Percentiles rank a stretch among this genome's conserved stretches.
These are phyloP conservation scores for Paragyromitra xinjiangensis DNA, from an alignment of 495 filamentous ascomycete genomes.

Conservation along the genomic window DNA sequence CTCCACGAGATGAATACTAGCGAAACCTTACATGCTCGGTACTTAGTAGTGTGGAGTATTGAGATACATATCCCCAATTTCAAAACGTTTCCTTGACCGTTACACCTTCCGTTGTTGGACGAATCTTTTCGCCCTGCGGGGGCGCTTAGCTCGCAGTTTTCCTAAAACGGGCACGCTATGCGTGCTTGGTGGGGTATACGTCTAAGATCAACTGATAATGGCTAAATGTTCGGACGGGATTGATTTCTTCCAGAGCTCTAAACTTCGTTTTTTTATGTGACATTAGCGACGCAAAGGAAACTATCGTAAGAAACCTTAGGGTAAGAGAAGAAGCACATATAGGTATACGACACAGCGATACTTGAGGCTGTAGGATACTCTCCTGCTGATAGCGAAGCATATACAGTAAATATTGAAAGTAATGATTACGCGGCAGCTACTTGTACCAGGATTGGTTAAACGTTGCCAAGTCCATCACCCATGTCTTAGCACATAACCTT, in stretches of 20 bases:
- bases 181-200: background rate
- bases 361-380: background rate
- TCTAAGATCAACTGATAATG: background rate
- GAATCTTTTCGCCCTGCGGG: too few relatives aligned
- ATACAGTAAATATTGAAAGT: too few relatives aligned
- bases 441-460: background rate
- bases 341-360: too few relatives aligned
- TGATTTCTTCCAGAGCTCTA: too few relatives aligned
- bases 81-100: background rate
- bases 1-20: background rate
- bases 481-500: constrained; percentile 35
- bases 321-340: too few relatives aligned
- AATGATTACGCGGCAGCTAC: background rate
- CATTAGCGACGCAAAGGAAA: too few relatives aligned
- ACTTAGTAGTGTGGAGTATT: background rate
- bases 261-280: too few relatives aligned
- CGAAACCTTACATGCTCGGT: background rate
- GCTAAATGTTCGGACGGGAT: background rate
- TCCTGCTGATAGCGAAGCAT: too few relatives aligned
- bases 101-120: background rate
- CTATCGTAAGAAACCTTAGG: too few relatives aligned
- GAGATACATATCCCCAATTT: background rate
- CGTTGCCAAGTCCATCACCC: constrained; percentile 28
- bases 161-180: too few relatives aligned
- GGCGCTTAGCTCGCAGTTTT: too few relatives aligned